Evolutionary conservation across 257 asterid species (phyloP).

Genomic region (Penstemon newberryi): DNA sequence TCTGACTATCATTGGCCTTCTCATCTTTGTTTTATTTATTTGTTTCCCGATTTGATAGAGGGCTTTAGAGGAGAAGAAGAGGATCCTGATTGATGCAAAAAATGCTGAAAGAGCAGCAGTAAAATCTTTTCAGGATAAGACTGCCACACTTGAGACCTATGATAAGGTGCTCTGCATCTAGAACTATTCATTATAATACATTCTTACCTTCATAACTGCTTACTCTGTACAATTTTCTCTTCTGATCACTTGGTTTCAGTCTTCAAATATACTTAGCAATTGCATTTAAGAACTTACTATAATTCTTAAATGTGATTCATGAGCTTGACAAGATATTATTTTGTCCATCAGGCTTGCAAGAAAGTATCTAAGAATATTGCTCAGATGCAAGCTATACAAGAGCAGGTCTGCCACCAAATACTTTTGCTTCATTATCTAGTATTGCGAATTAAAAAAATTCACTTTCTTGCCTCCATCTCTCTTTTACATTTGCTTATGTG

Average conservation of each 20-base stretch:
- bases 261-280: slow-evolving; percentile 7
- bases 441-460: slow-evolving; percentile 3
- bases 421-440: slow-evolving; percentile 24
- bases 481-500: slow-evolving; percentile 8
- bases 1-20: slow-evolving; percentile 4
- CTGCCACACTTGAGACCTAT: slow-evolving; percentile 64
- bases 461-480: neutral
- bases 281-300: slow-evolving; percentile 4
- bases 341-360: slow-evolving; percentile 65
- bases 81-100: slow-evolving; percentile 55
- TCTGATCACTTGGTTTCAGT: slow-evolving; percentile 11
- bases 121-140: slow-evolving; percentile 72
- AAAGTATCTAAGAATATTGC: slow-evolving; percentile 67
- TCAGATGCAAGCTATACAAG: slow-evolving; percentile 78
- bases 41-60: slow-evolving; percentile 42
- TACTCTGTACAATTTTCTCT: neutral
- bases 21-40: slow-evolving; percentile 11
- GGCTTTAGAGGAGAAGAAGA: slow-evolving; percentile 69
- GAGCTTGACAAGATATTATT: slow-evolving; percentile 24
- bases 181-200: slow-evolving; percentile 2
- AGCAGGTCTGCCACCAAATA: slow-evolving; percentile 57
- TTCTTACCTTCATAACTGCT: neutral
- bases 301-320: slow-evolving; percentile 9
- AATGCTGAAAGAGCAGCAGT: slow-evolving; percentile 74
- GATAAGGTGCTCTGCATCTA: slow-evolving; percentile 53